phyloP scores from a whole-genome alignment of 192 early-diverging fungal genomes.

The Pilaira anomala region DNA sequence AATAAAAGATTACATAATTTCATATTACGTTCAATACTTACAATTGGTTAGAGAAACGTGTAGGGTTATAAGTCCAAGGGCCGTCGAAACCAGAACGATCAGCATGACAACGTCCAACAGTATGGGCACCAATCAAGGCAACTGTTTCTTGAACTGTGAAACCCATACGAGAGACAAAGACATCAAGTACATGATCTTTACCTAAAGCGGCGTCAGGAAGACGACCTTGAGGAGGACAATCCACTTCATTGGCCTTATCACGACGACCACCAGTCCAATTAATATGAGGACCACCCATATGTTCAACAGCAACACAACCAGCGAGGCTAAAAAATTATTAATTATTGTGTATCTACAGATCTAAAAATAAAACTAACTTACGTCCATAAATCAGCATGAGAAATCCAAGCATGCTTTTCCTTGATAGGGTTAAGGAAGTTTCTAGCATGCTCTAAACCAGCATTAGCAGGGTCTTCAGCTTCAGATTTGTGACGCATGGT shows the following conservation, averaged over 20 bases:
- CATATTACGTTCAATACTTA: constrained; percentile 25
- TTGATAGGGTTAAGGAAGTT: constrained; percentile 62
- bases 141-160: constrained; percentile 69
- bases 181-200: constrained; percentile 51
- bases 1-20: not conserved
- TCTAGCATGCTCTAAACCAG: constrained; percentile 49
- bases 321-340: constrained; percentile 40
- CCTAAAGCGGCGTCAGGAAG: constrained; percentile 63
- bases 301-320: constrained; percentile 64
- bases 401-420: constrained; percentile 55
- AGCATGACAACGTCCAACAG: constrained; percentile 60
- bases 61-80: constrained; percentile 46
- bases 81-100: constrained; percentile 63
- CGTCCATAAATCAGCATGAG: constrained; percentile 78
- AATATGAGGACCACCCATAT: constrained; percentile 66
- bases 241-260: constrained; percentile 49
- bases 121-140: constrained; percentile 65
- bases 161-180: constrained; percentile 68
- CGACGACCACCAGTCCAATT: constrained; percentile 55
- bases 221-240: constrained; percentile 62
- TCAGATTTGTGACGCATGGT: constrained; percentile 64
- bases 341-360: not conserved
- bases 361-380: constrained; percentile 20
- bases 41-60: constrained; percentile 47
- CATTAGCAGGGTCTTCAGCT: constrained; percentile 64